Evolutionary conservation across 169 alveolate genomes (phyloP).

Genomic region (Haemoproteus tartakovskyi): DNA sequence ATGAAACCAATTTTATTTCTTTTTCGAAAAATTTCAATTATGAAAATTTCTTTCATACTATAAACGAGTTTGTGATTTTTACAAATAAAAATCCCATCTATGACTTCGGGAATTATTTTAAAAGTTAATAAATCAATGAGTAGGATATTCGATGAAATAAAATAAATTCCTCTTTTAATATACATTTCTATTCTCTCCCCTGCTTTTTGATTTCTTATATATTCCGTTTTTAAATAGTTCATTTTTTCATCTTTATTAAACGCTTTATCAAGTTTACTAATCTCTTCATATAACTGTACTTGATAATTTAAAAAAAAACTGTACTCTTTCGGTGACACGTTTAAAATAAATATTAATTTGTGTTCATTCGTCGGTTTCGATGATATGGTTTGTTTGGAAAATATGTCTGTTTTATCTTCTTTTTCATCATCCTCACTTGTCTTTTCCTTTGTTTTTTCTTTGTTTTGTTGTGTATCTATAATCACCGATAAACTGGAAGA

Average conservation of each 20-base stretch:
- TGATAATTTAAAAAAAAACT: constrained; percentile 45
- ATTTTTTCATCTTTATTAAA: constrained; percentile 26
- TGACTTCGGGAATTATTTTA: constrained; percentile 64
- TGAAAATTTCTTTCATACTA: constrained; percentile 38
- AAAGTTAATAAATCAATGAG: constrained; percentile 55
- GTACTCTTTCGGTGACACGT: constrained; percentile 56
- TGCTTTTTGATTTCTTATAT: constrained; percentile 47
- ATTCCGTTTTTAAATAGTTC: constrained; percentile 49
- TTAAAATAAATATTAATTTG: constrained; percentile 53
- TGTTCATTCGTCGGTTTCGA: too few species aligned
- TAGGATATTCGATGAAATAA: constrained; percentile 48
- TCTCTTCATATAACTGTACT: constrained; percentile 6
- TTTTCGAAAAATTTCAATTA: constrained; percentile 45
- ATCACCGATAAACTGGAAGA: too few species aligned
- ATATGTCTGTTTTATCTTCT: too few species aligned
- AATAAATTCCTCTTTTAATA: constrained; percentile 52
- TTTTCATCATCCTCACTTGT: too few species aligned
- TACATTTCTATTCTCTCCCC: constrained; percentile 55
- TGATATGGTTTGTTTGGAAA: too few species aligned
- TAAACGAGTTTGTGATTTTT: constrained; percentile 40
- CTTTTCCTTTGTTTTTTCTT: too few species aligned
- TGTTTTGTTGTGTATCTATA: too few species aligned
- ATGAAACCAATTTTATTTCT: constrained; percentile 63
- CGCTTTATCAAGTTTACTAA: constrained; percentile 13
- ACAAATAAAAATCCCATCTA: constrained; percentile 61